phyloP scores from a whole-genome alignment of 371 early-diverging fungal genomes.

The Capillidium rhysosporum region DNA sequence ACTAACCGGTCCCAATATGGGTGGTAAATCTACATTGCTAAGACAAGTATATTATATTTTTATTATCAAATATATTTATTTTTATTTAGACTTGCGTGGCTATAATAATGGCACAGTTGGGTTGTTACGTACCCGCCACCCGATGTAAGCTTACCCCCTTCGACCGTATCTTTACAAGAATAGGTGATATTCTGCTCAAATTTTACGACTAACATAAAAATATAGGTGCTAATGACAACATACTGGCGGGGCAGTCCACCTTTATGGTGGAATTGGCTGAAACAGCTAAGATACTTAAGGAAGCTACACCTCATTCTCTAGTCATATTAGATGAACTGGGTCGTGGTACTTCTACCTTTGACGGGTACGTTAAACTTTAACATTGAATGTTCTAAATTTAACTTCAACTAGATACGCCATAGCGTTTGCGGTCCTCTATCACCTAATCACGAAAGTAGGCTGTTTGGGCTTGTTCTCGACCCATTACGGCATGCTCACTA shows the following conservation, averaged over 20 bases:
- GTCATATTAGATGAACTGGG: constrained; percentile 99
- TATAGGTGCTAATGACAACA: constrained; percentile 84
- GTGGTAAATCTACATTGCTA: constrained; percentile 91
- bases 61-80: not conserved
- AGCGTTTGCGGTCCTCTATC: constrained; percentile 83
- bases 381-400: constrained; percentile 13
- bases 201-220: constrained; percentile 1
- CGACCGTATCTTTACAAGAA: constrained; percentile 92
- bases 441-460: constrained; percentile 59
- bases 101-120: constrained; percentile 96
- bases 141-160: constrained; percentile 65
- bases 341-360: constrained; percentile 96
- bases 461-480: constrained; percentile 94
- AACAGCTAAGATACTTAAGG: constrained; percentile 79
- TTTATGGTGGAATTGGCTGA: constrained; percentile 98
- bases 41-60: constrained; percentile 37
- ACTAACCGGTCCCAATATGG: constrained; percentile 96
- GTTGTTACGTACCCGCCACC: constrained; percentile 87
- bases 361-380: constrained; percentile 39
- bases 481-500: constrained; percentile 89
- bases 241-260: constrained; percentile 94
- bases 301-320: constrained; percentile 84
- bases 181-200: constrained; percentile 22
- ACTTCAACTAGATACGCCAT: constrained; percentile 47
- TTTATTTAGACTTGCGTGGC: constrained; percentile 65